Conservation (phyloP, 2,329 filamentous ascomycete genomes). For the Pseudogymnoascus sp. region DNA sequence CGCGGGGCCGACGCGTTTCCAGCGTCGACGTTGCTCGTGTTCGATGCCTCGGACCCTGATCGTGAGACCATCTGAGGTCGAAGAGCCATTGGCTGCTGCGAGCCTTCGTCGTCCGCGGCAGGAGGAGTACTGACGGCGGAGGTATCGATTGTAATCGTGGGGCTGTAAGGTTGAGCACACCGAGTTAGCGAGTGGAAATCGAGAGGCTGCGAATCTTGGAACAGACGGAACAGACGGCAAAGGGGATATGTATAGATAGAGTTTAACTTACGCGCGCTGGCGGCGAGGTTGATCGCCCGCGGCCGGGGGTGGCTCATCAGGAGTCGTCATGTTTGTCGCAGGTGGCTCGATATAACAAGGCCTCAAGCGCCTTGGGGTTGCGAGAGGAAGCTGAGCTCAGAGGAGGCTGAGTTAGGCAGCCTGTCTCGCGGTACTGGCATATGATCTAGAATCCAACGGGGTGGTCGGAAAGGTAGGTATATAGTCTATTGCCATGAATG, state of each 20-base stretch:
- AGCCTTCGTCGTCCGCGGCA: constrained; percentile 29
- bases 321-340: not conserved
- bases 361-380: not conserved
- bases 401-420: not conserved
- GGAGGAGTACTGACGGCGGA: constrained; percentile 40
- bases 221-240: not conserved
- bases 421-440: not conserved
- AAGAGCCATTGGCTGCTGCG: constrained; percentile 28
- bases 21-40: not conserved
- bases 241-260: not conserved
- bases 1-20: constrained; percentile 1
- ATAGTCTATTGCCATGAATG: not conserved
- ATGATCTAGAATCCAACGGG: constrained; percentile 1
- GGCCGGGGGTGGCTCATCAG: constrained; percentile 7
- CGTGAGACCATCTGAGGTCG: constrained; percentile 31
- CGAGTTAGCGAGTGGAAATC: constrained; percentile 20
- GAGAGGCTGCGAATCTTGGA: constrained; percentile 7
- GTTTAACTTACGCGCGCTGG: constrained; percentile 31
- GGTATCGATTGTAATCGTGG: constrained; percentile 52
- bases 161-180: constrained; percentile 25
- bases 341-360: not conserved
- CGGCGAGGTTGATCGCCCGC: constrained; percentile 17
- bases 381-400: not conserved
- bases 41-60: not conserved
- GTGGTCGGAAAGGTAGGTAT: not conserved